Base-by-base conservation (phyloP, 345 rosid species). In the Balakata baccata region DNA sequence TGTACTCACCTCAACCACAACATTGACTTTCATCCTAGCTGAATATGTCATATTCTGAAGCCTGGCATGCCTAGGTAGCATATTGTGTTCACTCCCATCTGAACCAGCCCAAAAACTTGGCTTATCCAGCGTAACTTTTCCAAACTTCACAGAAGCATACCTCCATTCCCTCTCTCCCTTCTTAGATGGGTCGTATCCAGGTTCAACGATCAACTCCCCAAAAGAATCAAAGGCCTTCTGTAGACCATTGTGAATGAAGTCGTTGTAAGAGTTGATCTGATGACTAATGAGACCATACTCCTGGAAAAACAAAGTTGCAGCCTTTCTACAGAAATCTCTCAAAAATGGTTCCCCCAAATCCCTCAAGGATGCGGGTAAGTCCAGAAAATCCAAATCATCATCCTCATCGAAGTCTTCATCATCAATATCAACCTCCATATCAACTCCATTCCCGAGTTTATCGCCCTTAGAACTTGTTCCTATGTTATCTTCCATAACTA, bases 31-130 rank as follows among this genome's bases (percentile, higher is more conserved):
- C 86, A 95, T 89, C 79, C 86, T 77, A 0, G 94, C 64, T 4
- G 97, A 86, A 74, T 92, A 95, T 0, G 98, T 91, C 96, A 91
- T 95, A 74, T 95, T 95, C 80, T 95, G 99, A 64, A 95, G 92
- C 64, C 97, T 84, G 0, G 97, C 93, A 79, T 89, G 89, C 82
- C 94, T 86, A 0, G 96, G 96, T 53, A 88, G 80, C 75, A 92
- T 58, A 46, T 78, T 83, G 13, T 74, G 86, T 39, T 85, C 92
- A 49, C 68, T 81, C 4, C 62, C 79, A 6, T 77, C 81, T 0
- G 70, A 14, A 56, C 86, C 87, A 66, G 79, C 69, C 81, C 80
- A 82, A 73, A 91, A 84, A 45, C 81, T 81, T 4, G 97, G 98
- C 66, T 75, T 78, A 54, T 87, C 90, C 20, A 93, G 69, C 0